Conservation (phyloP, 2,329 filamentous ascomycete species). For the Aspergillus quadrilineatus region DNA sequence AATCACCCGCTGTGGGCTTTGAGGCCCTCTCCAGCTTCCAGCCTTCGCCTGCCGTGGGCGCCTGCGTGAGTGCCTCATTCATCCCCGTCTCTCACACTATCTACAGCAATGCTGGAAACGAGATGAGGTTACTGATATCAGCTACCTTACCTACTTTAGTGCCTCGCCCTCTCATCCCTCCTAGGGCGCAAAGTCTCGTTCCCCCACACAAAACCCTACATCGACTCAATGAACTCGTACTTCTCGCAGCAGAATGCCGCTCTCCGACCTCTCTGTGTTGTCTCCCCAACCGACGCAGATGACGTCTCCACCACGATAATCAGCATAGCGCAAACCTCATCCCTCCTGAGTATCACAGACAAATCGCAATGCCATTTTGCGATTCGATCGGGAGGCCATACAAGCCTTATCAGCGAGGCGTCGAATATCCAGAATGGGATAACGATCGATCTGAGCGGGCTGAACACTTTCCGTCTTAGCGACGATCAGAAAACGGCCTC, state of each 20-base stretch:
- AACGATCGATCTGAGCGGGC: constrained; percentile 16
- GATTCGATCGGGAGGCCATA: constrained; percentile 19
- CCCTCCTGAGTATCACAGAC: neutral
- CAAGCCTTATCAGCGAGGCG: constrained; percentile 3
- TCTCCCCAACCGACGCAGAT: constrained; percentile 18
- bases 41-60: neutral
- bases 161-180: constrained; percentile 13
- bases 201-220: constrained; percentile 5
- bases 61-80: neutral
- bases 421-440: constrained; percentile 17
- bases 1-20: too few relatives aligned
- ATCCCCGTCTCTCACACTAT: too few relatives aligned
- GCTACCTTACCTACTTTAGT: constrained; percentile 19
- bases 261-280: constrained; percentile 21
- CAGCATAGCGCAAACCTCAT: neutral
- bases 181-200: constrained; percentile 10
- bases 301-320: constrained; percentile 19
- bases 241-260: constrained; percentile 16
- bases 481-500: neutral
- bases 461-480: constrained; percentile 16
- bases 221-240: constrained; percentile 9
- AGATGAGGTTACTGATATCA: neutral
- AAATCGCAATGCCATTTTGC: constrained; percentile 15
- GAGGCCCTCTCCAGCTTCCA: neutral
- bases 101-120: too few relatives aligned